Evolutionary conservation across 2,329 filamentous ascomycete genomes (phyloP), one percentile per base, ranked within the genome.

Genomic region (Cercospora janseana): DNA sequence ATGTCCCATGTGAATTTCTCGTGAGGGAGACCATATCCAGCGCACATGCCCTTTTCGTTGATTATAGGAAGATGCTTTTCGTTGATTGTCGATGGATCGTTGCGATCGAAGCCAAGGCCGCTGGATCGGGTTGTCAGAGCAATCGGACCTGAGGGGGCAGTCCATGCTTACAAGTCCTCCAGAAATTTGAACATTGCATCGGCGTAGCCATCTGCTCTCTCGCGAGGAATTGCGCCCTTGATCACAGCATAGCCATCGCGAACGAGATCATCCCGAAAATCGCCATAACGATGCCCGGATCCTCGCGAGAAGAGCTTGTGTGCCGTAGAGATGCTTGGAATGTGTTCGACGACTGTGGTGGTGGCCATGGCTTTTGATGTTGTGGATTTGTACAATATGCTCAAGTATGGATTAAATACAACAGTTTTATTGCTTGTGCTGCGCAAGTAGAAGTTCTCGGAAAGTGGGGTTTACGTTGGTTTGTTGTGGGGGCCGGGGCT

Each of bases 1-100:
- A 76, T 66, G 7, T 66, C 67, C 75, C 75, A 77, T 3, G 72
- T 70, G 55, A 77, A 78, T 51, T 72, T 66, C 52, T 78, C 76
- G 54, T 79, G 76, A 1, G 69, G 62, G 2, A 75, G 69, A 0
- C 67, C 74, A 43, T 79, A 79, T 24, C 67, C 60, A 20, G 73
- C 63, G 54, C 72, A 72, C 67, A 77, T 77, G 27, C 75, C 74
- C 62, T 76, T 77, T 55, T 76, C 72, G 56, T 69, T 75, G 58
- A 75, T 71, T 10, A 63, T 37, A 3, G 69, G 69, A 2, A 71
- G 62, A 2, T 66, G 62, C 40, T 65, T 63, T 16, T 64, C 61
- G 42, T 66, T 65, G 9, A 67, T 63, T 4, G 68, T 71, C 0
- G 56, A 61, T 2, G 52, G 60, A 46, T 72, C 66, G 27, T 68